A percentile compares a stretch with the other conserved stretches of the same genome.
phyloP scores from a whole-genome alignment of 23 red algal species.

The Agarophyton chilense region DNA sequence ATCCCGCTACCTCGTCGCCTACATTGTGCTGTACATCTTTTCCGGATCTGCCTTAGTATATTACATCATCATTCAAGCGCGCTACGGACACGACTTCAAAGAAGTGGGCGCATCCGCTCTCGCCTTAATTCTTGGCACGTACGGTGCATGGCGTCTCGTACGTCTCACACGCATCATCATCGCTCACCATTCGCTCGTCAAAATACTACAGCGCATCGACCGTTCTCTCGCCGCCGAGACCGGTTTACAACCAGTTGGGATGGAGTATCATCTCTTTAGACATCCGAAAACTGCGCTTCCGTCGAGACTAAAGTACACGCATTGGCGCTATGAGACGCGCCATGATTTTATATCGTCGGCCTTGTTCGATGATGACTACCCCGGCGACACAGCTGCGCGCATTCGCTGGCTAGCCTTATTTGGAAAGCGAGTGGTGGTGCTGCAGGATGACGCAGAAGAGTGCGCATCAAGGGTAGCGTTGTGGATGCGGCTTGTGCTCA shows the following conservation, averaged over 20 bases:
- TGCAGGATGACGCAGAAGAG: slow-evolving; percentile 54
- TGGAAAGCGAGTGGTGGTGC: slow-evolving; percentile 19
- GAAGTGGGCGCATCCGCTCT: slow-evolving; percentile 53
- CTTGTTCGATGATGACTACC: slow-evolving; percentile 60
- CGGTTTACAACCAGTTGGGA: slow-evolving; percentile 14
- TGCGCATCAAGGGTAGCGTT: slow-evolving; percentile 41
- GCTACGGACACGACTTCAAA: slow-evolving; percentile 35
- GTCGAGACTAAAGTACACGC: neutral
- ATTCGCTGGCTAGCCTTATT: slow-evolving; percentile 57
- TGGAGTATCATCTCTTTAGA: slow-evolving; percentile 49
- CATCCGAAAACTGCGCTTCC: neutral
- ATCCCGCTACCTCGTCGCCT: slow-evolving; percentile 16
- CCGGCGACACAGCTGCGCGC: slow-evolving; percentile 36
- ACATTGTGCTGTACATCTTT: slow-evolving; percentile 38
- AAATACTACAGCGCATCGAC: slow-evolving; percentile 50
- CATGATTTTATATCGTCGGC: slow-evolving; percentile 53
- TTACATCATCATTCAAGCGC: slow-evolving; percentile 27
- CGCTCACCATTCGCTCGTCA: slow-evolving; percentile 46
- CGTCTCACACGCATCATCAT: slow-evolving; percentile 44
- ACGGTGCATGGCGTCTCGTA: slow-evolving; percentile 47
- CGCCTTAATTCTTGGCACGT: slow-evolving; percentile 45
- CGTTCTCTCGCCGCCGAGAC: neutral
- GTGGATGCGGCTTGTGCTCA: slow-evolving; percentile 55
- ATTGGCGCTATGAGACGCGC: slow-evolving; percentile 45
- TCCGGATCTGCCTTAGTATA: neutral